Percentiles rank a stretch among this genome's conserved stretches.
phyloP scores from a whole-genome alignment of 148 eudicot genomes.

The Vaccinium vitisidaea region DNA sequence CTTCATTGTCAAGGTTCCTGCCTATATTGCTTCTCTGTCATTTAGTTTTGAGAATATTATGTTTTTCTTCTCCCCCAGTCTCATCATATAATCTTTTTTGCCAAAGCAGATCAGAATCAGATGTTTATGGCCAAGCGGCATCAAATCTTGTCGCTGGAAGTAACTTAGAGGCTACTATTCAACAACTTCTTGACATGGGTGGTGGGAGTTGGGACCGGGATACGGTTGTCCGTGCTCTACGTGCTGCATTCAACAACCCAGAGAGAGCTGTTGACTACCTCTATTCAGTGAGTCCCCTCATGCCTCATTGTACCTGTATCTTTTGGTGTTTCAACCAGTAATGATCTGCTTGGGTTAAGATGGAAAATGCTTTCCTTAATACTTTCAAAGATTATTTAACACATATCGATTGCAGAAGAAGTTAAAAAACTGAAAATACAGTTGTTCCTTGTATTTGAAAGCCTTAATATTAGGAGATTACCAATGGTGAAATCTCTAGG shows the following conservation, averaged over 20 bases:
- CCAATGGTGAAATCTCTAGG: not conserved
- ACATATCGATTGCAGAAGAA: not conserved
- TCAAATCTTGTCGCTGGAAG: constrained; percentile 83
- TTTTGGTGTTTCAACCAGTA: constrained; percentile 8
- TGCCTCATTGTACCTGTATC: not conserved
- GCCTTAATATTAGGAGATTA: not conserved
- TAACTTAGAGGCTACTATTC: constrained; percentile 60
- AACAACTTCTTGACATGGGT: constrained; percentile 90
- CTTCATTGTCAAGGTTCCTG: not conserved
- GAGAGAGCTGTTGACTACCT: constrained; percentile 93
- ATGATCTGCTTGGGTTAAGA: not conserved
- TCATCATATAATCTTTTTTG: not conserved
- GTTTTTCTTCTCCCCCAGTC: not conserved
- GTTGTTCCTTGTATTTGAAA: not conserved
- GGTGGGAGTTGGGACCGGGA: constrained; percentile 95
- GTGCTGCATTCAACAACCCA: constrained; percentile 90
- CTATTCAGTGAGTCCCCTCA: constrained; percentile 59
- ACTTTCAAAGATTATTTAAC: not conserved
- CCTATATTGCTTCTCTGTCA: not conserved
- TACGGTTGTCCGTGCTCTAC: constrained; percentile 75
- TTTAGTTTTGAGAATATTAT: not conserved
- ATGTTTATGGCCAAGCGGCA: constrained; percentile 82
- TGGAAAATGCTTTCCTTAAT: not conserved
- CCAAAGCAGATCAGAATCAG: constrained; percentile 40
- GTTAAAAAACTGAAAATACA: not conserved